These are phyloP conservation scores for Rhodotorula graminis DNA, from an alignment of 768 basidiomycete genomes.

Conservation along the genomic window DNA sequence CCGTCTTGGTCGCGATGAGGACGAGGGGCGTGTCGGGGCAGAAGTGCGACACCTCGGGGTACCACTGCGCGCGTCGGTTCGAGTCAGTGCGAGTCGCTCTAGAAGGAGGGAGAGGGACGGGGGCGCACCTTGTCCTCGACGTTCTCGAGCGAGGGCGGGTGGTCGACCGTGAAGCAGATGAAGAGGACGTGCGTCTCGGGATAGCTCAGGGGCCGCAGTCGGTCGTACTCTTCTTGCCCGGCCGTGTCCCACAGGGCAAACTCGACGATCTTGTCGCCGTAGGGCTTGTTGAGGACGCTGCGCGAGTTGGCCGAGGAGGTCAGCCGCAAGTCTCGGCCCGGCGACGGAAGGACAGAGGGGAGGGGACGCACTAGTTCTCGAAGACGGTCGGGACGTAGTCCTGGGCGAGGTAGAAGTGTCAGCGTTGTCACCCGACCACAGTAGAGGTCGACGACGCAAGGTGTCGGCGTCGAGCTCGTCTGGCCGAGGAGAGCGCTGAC, in stretches of 20 bases:
- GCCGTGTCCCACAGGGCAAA: conserved; percentile 99
- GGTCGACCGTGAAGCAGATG: conserved; percentile 97
- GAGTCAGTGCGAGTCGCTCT: background rate
- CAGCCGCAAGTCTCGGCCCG: background rate
- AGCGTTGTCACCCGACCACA: background rate
- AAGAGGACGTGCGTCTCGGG: conserved; percentile 98
- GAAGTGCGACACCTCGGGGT: conserved; percentile 86
- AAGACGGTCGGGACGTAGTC: conserved; percentile 90
- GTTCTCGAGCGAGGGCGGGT: conserved; percentile 94
- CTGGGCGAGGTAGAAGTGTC: conserved; percentile 48
- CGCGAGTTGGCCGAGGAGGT: too few species aligned
- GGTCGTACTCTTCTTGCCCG: conserved; percentile 98
- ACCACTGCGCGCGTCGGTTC: conserved; percentile 61
- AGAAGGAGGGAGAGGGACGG: background rate
- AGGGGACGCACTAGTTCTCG: conserved; percentile 65
- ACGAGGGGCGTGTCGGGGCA: conserved; percentile 84
- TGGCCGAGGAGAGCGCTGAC: background rate
- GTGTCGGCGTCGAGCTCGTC: background rate
- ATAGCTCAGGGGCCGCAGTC: conserved; percentile 91
- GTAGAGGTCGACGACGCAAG: too few species aligned
- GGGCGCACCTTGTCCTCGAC: conserved; percentile 96
- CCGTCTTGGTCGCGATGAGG: conserved; percentile 88
- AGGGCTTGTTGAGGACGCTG: conserved; percentile 91
- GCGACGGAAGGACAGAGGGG: too few species aligned
- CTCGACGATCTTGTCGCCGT: conserved; percentile 84